Percentiles rank a stretch among this genome's conserved stretches.
These are phyloP conservation scores for Candida boidinii DNA, from an alignment of 805 yeast species.

Conservation along the genomic window DNA sequence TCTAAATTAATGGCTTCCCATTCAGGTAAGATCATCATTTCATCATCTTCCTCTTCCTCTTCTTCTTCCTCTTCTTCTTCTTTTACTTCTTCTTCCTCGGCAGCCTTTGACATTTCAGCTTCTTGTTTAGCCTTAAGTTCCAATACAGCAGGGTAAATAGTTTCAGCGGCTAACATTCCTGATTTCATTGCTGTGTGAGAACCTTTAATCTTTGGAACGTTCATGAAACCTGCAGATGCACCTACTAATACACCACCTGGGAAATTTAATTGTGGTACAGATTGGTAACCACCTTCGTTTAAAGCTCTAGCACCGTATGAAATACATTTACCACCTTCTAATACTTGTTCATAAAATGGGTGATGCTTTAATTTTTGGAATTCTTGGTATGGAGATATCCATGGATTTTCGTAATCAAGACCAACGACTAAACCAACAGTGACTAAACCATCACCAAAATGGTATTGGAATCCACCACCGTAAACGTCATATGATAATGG, in stretches of 20 bases:
- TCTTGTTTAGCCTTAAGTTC: constrained; percentile 34
- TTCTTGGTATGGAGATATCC: constrained; percentile 91
- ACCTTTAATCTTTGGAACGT: constrained; percentile 96
- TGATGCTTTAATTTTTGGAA: constrained; percentile 92
- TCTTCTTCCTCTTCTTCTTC: constrained; percentile 33
- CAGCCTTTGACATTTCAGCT: constrained; percentile 27
- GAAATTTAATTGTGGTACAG: constrained; percentile 82
- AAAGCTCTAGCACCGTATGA: constrained; percentile 94
- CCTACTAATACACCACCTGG: constrained; percentile 97
- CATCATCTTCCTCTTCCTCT: constrained; percentile 31
- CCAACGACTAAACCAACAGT: constrained; percentile 94
- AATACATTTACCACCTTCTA: constrained; percentile 86
- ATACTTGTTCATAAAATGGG: constrained; percentile 65
- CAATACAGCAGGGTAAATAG: constrained; percentile 45
- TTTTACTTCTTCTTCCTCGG: constrained; percentile 26
- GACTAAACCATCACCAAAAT: constrained; percentile 89
- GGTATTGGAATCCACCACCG: constrained; percentile 97
- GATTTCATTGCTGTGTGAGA: constrained; percentile 96
- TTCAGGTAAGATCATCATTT: constrained; percentile 23
- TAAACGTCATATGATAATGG: constrained; percentile 70
- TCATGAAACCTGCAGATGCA: constrained; percentile 93
- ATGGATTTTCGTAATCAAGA: constrained; percentile 90
- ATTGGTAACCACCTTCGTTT: constrained; percentile 95
- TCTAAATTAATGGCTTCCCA: constrained; percentile 41
- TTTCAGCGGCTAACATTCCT: constrained; percentile 92